These are phyloP conservation scores for Tillandsia fasciculata DNA, from an alignment of 176 grass and related monocot species.

Conservation along the genomic window DNA sequence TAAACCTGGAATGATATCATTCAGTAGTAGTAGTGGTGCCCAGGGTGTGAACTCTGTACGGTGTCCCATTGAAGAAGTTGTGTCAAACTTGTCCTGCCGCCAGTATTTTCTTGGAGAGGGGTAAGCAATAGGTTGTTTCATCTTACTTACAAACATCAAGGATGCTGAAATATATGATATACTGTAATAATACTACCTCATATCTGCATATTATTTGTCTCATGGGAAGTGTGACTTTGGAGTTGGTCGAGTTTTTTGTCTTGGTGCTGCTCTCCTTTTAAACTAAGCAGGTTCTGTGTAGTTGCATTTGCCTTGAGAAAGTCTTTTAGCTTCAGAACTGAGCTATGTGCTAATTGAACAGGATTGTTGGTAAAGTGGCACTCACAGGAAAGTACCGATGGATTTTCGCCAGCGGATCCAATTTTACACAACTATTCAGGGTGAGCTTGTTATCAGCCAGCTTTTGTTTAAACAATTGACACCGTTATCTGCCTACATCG, in stretches of 20 bases:
- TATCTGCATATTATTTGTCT: neutral
- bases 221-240: too few species aligned
- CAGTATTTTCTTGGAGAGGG: slow-evolving; percentile 56
- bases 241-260: neutral
- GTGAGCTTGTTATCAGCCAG: slow-evolving; percentile 21
- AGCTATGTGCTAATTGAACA: slow-evolving; percentile 25
- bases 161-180: slow-evolving; percentile 10
- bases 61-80: slow-evolving; percentile 31
- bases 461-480: slow-evolving; percentile 10
- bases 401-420: slow-evolving; percentile 35
- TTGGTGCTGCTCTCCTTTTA: neutral
- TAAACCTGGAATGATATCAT: slow-evolving; percentile 22
- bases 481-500: slow-evolving; percentile 7
- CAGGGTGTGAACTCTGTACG: slow-evolving; percentile 18
- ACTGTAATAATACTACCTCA: slow-evolving; percentile 6
- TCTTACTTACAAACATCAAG: neutral
- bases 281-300: neutral
- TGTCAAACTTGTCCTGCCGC: slow-evolving; percentile 35
- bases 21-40: slow-evolving; percentile 20
- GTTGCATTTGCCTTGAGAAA: neutral
- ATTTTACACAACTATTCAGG: slow-evolving; percentile 22
- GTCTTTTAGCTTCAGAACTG: neutral
- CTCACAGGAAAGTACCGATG: slow-evolving; percentile 35
- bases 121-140: slow-evolving; percentile 27
- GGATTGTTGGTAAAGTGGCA: slow-evolving; percentile 55